These are phyloP conservation scores for Fraxinus quadrangulata DNA, from an alignment of 257 asterid genomes.

Conservation along the genomic window DNA sequence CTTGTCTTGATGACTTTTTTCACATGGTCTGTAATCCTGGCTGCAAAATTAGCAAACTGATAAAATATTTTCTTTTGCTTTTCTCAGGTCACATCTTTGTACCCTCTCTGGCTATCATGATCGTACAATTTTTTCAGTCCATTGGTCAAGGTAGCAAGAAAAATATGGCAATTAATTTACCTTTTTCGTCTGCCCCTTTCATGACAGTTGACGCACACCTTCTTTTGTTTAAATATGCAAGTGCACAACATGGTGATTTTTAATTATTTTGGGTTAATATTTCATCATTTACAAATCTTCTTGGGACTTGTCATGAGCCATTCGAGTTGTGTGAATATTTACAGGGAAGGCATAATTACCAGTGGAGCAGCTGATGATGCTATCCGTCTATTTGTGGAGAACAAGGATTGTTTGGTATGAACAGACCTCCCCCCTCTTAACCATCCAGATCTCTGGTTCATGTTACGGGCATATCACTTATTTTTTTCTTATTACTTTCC, in stretches of 20 bases:
- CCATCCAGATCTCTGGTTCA: neutral
- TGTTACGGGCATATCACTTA: neutral
- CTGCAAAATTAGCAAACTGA: constrained; percentile 18
- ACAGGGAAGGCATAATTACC: constrained; percentile 80
- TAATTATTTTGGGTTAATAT: neutral
- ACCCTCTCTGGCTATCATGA: constrained; percentile 93
- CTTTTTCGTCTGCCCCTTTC: neutral
- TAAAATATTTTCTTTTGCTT: constrained; percentile 24
- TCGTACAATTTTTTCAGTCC: constrained; percentile 82
- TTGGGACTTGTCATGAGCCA: constrained; percentile 12
- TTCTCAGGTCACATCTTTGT: constrained; percentile 64
- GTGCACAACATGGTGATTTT: neutral
- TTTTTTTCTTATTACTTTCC: neutral
- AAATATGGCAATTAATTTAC: neutral
- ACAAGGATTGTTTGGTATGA: constrained; percentile 60
- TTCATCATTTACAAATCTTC: neutral
- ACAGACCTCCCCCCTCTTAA: neutral
- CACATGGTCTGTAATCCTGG: neutral
- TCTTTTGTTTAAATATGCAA: neutral
- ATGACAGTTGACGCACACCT: neutral
- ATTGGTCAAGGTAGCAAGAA: constrained; percentile 80
- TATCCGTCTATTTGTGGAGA: constrained; percentile 78
- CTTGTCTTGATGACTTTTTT: neutral
- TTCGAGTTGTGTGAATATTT: constrained; percentile 25
- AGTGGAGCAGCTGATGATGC: constrained; percentile 95